These are phyloP conservation scores for Tubosaeta brunneosetosa DNA, from an alignment of 768 basidiomycete genomes.

Conservation along the genomic window DNA sequence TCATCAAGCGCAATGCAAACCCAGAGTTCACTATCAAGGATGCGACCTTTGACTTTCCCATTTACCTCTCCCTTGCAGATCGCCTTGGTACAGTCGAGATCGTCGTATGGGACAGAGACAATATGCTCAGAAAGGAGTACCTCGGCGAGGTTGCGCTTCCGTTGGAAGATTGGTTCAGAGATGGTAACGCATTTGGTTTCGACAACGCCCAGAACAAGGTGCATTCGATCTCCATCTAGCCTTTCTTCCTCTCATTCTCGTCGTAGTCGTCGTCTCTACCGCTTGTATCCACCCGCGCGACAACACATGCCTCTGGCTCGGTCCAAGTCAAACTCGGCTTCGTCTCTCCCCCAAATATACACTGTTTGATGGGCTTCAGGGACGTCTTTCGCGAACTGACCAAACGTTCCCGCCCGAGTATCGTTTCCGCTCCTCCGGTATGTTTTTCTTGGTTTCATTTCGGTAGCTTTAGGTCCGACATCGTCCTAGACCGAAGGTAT, in stretches of 20 bases:
- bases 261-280: constrained; percentile 42
- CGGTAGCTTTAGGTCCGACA: neutral
- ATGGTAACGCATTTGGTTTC: constrained; percentile 44
- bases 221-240: constrained; percentile 19
- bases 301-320: constrained; percentile 45
- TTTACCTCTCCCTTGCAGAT: constrained; percentile 73
- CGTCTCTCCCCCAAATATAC: constrained; percentile 39
- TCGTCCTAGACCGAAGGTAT: constrained; percentile 70
- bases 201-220: constrained; percentile 68
- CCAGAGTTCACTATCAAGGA: constrained; percentile 63
- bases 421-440: constrained; percentile 77
- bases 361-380: constrained; percentile 46
- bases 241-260: constrained; percentile 1
- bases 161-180: constrained; percentile 76
- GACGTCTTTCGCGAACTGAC: constrained; percentile 60
- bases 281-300: constrained; percentile 46
- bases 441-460: constrained; percentile 24
- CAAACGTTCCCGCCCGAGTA: constrained; percentile 57
- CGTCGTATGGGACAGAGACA: constrained; percentile 92
- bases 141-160: constrained; percentile 81
- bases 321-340: constrained; percentile 63
- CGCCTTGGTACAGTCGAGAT: constrained; percentile 73
- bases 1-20: constrained; percentile 65
- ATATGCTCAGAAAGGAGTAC: constrained; percentile 80
- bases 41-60: constrained; percentile 86